Base-by-base conservation (phyloP, 306 rosid species). In the Pyrus pyrifolia region DNA sequence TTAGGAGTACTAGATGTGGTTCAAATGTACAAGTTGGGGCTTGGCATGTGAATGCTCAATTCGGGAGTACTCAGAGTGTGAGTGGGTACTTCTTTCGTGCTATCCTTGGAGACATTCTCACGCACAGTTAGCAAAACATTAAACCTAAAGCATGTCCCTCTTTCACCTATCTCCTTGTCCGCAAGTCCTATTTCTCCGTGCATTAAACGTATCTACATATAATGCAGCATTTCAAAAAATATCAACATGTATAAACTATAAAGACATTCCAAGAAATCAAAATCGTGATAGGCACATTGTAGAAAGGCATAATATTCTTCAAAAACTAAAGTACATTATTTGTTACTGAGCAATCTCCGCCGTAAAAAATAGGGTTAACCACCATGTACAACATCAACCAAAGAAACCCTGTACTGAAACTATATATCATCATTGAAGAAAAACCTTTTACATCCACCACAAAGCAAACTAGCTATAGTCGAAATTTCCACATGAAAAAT, bases 61-160 rank as follows among this genome's bases (percentile, higher is more conserved):
- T 17, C 49, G 3, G 74, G 49, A 7, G 31, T 55, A 57, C 19
- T 64, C 31, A 68, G 64, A 13, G 30, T 42, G 14, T 51, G 44
- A 31, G 11, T 60, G 71, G 51, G 21, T 5, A 27, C 76, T 59
- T 5, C 51, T 63, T 40, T 82, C 21, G 68, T 60, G 45, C 35
- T 30, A 29, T 55, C 62, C 42, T 11, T 58, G 30, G 49, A 17
- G n/a, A 80, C 4, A 44, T 38, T 74, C 51, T 88, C 87, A 14
- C 15, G 19, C 29, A 53, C 38, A 3, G 58, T 55, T 27, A 91
- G 84, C 30, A 81, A 44, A 55, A 90, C 90, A 79, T 80, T 90
- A 78, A 94, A 94, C 78, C 83, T 92, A 66, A 94, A 89, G 70
- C 96, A 90, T 11, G 91, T 83, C 67, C 96, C 95, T 64, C 73